These are phyloP conservation scores for Pseudomassariella vexata DNA, from an alignment of 2,329 filamentous ascomycete genomes.

Conservation along the genomic window DNA sequence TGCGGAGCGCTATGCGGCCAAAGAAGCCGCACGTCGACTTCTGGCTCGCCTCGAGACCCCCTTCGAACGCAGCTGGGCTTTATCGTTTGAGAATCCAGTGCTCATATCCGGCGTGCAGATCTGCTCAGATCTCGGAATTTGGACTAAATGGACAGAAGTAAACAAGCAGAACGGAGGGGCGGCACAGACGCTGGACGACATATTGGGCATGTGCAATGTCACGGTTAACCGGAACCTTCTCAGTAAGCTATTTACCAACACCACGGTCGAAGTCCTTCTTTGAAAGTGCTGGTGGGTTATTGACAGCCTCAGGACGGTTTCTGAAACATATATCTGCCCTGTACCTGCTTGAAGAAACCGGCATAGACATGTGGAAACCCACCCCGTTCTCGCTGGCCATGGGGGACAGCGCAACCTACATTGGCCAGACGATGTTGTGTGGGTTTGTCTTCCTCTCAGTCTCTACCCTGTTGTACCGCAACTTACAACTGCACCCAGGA, in stretches of 20 bases:
- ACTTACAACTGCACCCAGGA: too few relatives aligned
- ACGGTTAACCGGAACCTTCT: constrained; percentile 15
- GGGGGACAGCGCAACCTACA: constrained; percentile 16
- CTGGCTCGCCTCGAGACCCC: constrained; percentile 13
- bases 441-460: constrained; percentile 2
- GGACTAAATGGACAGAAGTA: constrained; percentile 13
- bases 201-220: constrained; percentile 10
- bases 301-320: constrained; percentile 18
- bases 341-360: constrained; percentile 16
- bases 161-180: constrained; percentile 6
- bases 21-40: constrained; percentile 14
- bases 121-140: constrained; percentile 16
- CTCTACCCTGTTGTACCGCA: background rate
- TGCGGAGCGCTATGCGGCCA: constrained; percentile 10
- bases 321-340: constrained; percentile 17
- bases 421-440: constrained; percentile 16
- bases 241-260: constrained; percentile 8
- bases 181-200: constrained; percentile 11
- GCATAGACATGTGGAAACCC: constrained; percentile 18
- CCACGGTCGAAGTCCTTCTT: too few relatives aligned
- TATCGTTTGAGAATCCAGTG: constrained; percentile 12
- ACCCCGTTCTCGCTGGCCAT: constrained; percentile 19
- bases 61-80: constrained; percentile 12
- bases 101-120: constrained; percentile 13
- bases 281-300: too few relatives aligned